Conservation (phyloP, 2,329 filamentous ascomycete species). For the Neopestalotiopsis rosae region DNA sequence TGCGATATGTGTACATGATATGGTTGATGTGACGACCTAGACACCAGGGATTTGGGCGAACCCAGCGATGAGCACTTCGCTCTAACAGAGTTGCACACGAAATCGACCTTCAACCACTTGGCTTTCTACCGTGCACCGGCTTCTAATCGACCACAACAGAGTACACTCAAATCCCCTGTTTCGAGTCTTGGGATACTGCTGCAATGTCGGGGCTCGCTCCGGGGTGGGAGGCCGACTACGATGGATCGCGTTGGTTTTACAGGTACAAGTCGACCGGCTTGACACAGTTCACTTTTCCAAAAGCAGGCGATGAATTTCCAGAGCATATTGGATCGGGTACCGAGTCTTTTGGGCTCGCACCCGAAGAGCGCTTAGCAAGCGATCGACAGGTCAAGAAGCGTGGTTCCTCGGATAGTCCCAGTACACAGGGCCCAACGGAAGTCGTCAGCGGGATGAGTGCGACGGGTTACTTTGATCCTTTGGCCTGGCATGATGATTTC, state of each 20-base stretch:
- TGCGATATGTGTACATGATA: no score
- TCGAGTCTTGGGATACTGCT: background rate
- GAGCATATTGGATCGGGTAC: slow-evolving; percentile 49
- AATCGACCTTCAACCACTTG: no score
- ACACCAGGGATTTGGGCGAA: no score
- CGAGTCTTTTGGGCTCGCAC: slow-evolving; percentile 46
- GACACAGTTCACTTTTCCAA: slow-evolving; percentile 62
- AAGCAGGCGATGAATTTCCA: slow-evolving; percentile 63
- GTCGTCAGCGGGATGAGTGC: slow-evolving; percentile 40
- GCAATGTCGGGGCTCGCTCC: slow-evolving; percentile 52
- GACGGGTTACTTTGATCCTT: slow-evolving; percentile 53
- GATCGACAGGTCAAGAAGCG: slow-evolving; percentile 53
- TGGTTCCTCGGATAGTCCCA: slow-evolving; percentile 25
- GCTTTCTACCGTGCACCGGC: no score
- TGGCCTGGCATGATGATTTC: slow-evolving; percentile 55
- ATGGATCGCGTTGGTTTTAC: slow-evolving; percentile 63
- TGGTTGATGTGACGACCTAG: no score
- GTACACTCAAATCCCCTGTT: no score
- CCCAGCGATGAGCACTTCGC: no score
- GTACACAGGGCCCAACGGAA: slow-evolving; percentile 19
- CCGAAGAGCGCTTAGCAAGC: slow-evolving; percentile 59
- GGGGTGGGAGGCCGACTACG: slow-evolving; percentile 64
- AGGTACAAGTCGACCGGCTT: slow-evolving; percentile 59
- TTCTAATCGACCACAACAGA: no score
- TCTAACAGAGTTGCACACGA: no score